Conservation (phyloP, 148 eudicot genomes). For the Chenopodium berlandieri region DNA sequence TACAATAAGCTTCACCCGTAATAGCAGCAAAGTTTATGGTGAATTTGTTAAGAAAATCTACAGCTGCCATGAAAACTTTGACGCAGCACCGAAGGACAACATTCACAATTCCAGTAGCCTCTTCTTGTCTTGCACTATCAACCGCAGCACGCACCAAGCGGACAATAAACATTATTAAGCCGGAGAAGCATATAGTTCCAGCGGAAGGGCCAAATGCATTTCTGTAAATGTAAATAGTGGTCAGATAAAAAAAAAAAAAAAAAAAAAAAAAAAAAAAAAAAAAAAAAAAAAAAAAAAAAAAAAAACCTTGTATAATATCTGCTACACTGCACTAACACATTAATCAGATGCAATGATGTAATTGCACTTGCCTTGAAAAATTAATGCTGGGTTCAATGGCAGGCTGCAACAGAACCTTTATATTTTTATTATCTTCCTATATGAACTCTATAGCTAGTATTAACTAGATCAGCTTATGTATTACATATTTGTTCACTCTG, state of each 20-base stretch:
- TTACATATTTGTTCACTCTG: too few species aligned
- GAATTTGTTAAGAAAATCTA: conserved; percentile 89
- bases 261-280: too few species aligned
- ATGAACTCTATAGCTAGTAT: neutral
- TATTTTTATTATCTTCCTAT: neutral
- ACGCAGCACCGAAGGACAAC: conserved; percentile 70
- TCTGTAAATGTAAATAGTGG: conserved; percentile 37
- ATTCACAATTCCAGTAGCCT: conserved; percentile 62
- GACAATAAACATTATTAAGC: conserved; percentile 62
- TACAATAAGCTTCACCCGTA: conserved; percentile 96
- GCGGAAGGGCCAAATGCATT: conserved; percentile 95
- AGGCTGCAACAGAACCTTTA: neutral
- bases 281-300: too few species aligned
- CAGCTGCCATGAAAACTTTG: conserved; percentile 48
- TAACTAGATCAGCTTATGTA: too few species aligned
- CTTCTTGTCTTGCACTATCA: conserved; percentile 80
- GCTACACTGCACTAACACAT: neutral
- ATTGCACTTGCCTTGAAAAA: neutral
- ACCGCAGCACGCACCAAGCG: conserved; percentile 77
- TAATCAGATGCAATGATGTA: neutral
- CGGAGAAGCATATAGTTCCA: conserved; percentile 93
- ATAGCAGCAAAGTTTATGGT: conserved; percentile 91
- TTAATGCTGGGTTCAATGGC: neutral
- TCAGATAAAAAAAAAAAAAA: neutral
- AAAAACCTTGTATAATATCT: neutral